Evolutionary conservation across 2,329 filamentous ascomycete species (phyloP), one percentile per base, ranked within the genome.

Genomic region (Cordyceps tenuipes): DNA sequence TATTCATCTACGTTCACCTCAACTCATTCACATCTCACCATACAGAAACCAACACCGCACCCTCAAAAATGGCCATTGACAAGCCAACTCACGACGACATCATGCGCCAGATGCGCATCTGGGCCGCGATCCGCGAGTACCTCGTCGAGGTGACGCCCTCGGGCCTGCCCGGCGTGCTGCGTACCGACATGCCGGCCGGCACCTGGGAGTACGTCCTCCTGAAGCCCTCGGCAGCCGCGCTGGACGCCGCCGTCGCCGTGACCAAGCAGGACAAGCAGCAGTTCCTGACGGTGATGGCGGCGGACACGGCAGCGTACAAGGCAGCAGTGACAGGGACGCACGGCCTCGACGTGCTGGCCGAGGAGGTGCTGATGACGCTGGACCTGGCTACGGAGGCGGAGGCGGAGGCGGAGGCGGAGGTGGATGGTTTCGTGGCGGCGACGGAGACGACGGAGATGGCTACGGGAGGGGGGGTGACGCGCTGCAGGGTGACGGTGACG

Each of bases 361-460:
- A 56, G 44, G 59, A 60, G 47, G 59, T 52, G 26, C 39, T 60
- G 19, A 60, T 60, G 59, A 46, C n/a, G 34, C 19, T 39, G 13
- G 46, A 50, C 26, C 36, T 60, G 44, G 3, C 44, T 6, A 12
- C 15, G 15, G 19, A 9, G 10, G 13, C 34, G 9, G 17, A 19
- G n/a, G n/a, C 4, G 3, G 17, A 3, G 9, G 17, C 13, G 15
- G 49, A n/a, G n/a, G n/a, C 52, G 26, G 43, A 41, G 5, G 48
- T 31, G 31, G 47, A n/a, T 15, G 23, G 34, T 6, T 56, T 56
- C 29, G 44, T 55, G 19, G 34, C 46, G 34, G 52, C 36, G 26
- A 10, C 50, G 3, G 36, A 48, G 34, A 50, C 23, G 17, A n/a
- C 31, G 29, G 21, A 56, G 39, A 36, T 31, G 36, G 59, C 46